phyloP scores from a whole-genome alignment of 75 land plant species.

The Chamaecyparis obtusa region DNA sequence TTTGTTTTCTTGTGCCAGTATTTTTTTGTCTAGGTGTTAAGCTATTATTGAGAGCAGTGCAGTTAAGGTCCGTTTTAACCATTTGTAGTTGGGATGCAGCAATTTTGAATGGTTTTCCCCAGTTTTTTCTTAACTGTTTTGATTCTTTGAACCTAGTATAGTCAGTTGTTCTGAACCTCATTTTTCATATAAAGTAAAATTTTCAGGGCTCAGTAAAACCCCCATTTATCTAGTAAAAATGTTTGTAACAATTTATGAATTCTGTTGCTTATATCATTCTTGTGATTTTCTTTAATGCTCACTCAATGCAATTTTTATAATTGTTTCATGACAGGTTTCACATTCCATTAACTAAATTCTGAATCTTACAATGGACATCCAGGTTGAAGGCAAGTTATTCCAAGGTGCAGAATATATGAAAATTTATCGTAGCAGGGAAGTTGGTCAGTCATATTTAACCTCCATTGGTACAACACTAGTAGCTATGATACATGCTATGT shows the following conservation, averaged over 20 bases:
- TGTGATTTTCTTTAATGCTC: background rate
- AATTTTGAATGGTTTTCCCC: background rate
- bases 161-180: no score
- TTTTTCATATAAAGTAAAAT: background rate
- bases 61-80: no score
- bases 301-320: background rate
- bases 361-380: constrained; percentile 15
- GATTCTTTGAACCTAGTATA: background rate
- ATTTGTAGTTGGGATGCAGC: background rate
- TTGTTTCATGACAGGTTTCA: background rate
- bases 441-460: constrained; percentile 91
- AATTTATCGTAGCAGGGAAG: constrained; percentile 92
- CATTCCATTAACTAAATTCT: background rate
- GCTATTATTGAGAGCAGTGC: no score
- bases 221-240: background rate
- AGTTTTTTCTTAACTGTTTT: no score
- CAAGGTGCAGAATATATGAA: constrained; percentile 46
- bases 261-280: background rate
- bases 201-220: background rate
- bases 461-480: constrained; percentile 79
- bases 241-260: background rate
- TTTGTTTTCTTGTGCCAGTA: no score
- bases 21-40: no score
- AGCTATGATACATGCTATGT: constrained; percentile 71
- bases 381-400: constrained; percentile 15